These are phyloP conservation scores for Thielaviopsis euricoi DNA, from an alignment of 2,329 filamentous ascomycete genomes.

Conservation along the genomic window DNA sequence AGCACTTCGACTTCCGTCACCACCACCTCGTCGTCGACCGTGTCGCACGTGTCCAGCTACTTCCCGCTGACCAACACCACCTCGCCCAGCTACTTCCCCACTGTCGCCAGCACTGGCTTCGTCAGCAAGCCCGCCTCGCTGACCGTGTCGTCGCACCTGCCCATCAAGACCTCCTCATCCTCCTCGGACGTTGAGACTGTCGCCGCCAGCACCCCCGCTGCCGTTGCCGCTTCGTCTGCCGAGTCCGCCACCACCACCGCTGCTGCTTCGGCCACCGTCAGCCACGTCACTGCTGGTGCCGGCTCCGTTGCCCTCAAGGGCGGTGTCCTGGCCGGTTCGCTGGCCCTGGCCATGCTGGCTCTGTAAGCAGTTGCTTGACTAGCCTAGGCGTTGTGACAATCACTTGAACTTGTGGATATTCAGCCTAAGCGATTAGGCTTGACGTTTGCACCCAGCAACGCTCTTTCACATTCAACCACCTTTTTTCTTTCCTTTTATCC, in stretches of 20 bases:
- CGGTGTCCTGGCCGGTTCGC: constrained; percentile 10
- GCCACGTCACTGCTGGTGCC: neutral
- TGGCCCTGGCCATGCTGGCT: constrained; percentile 10
- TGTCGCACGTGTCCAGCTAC: constrained; percentile 5
- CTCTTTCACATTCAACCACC: neutral
- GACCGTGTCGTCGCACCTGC: constrained; percentile 5
- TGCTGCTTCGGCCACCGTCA: neutral
- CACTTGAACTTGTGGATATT: neutral
- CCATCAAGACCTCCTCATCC: constrained; percentile 4
- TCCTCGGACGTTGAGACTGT: constrained; percentile 1
- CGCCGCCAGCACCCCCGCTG: neutral
- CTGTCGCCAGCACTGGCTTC: constrained; percentile 6
- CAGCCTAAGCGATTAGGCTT: neutral
- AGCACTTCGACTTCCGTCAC: neutral
- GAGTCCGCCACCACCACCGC: neutral
- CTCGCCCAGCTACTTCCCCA: neutral
- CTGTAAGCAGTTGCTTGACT: constrained; percentile 4
- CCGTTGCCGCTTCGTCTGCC: neutral
- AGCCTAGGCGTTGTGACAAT: neutral
- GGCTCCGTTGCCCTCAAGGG: constrained; percentile 6
- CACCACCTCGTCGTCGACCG: neutral
- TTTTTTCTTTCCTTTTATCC: constrained; percentile 1
- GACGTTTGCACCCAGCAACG: neutral
- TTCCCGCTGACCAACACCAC: constrained; percentile 9
- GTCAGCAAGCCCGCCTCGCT: constrained; percentile 6